Conservation (phyloP, 1,139 yeast species). For the Saccharomyces hybrid region DNA sequence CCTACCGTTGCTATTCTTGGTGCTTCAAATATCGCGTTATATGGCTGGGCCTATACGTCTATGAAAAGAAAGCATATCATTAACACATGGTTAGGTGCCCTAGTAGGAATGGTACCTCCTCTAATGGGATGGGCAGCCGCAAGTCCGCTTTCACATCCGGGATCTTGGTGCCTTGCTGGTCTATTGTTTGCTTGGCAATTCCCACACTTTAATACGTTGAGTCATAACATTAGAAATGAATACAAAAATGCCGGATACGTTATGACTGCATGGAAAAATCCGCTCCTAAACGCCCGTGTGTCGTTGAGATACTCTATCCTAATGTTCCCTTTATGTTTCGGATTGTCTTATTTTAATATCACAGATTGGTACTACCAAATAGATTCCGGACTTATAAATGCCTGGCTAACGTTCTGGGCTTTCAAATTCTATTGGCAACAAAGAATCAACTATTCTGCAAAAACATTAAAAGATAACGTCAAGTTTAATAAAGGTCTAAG, state of each 20-base stretch:
- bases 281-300: constrained; percentile 85
- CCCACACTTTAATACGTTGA: constrained; percentile 91
- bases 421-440: constrained; percentile 81
- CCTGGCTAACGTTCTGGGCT: constrained; percentile 79
- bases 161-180: constrained; percentile 91
- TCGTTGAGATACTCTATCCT: constrained; percentile 79
- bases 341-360: constrained; percentile 66
- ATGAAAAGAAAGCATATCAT: constrained; percentile 75
- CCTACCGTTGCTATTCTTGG: constrained; percentile 78
- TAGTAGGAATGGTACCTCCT: constrained; percentile 98
- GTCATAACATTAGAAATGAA: constrained; percentile 82
- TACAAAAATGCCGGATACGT: constrained; percentile 90
- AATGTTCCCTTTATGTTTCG: constrained; percentile 91
- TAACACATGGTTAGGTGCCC: constrained; percentile 97
- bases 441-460: constrained; percentile 43
- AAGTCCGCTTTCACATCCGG: constrained; percentile 72
- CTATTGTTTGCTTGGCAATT: constrained; percentile 96
- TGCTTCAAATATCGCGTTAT: constrained; percentile 64
- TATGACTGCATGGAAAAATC: constrained; percentile 93
- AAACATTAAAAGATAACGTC: constrained; percentile 26
- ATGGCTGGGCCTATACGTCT: constrained; percentile 87
- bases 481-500: constrained; percentile 50
- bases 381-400: constrained; percentile 76
- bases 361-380: constrained; percentile 76
- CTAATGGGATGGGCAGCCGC: constrained; percentile 99